Percentiles rank a stretch among this genome's conserved stretches.
Conservation (phyloP, 805 yeast genomes). For the Schwanniomyces vanrijiae region DNA sequence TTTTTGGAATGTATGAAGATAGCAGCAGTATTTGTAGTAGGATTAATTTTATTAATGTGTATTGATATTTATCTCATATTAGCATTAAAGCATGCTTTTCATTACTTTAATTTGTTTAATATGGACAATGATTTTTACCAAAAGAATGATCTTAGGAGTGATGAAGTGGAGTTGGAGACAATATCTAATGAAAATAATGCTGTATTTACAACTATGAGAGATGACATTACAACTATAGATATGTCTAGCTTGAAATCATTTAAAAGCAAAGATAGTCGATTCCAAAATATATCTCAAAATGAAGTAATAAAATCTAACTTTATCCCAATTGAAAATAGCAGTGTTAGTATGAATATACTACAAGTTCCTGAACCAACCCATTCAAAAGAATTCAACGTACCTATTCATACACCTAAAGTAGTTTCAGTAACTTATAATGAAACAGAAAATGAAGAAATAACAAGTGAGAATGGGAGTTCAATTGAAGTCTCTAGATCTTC, state of each 20-base stretch:
- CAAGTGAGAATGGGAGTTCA: neutral
- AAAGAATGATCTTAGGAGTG: slow-evolving; percentile 10
- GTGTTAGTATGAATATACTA: neutral
- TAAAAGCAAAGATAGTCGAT: slow-evolving; percentile 9
- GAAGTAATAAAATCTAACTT: neutral
- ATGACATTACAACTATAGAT: slow-evolving; percentile 42
- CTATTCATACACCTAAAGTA: slow-evolving; percentile 4
- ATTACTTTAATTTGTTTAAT: slow-evolving; percentile 7
- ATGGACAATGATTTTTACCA: slow-evolving; percentile 3
- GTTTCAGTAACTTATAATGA: neutral
- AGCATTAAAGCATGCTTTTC: slow-evolving; percentile 19
- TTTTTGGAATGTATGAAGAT: slow-evolving; percentile 70
- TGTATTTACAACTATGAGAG: slow-evolving; percentile 24
- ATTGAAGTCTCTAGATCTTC: neutral
- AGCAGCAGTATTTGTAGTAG: slow-evolving; percentile 70
- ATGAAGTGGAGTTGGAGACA: slow-evolving; percentile 15
- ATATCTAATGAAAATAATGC: slow-evolving; percentile 9
- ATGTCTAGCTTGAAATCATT: slow-evolving; percentile 16
- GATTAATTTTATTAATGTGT: slow-evolving; percentile 52
- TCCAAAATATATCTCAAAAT: neutral
- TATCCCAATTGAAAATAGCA: slow-evolving; percentile 1
- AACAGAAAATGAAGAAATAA: neutral
- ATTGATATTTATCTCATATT: slow-evolving; percentile 42
- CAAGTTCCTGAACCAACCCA: slow-evolving; percentile 16
- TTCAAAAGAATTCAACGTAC: slow-evolving; percentile 9